Evolutionary conservation across 129 eudicot genomes (phyloP).

Genomic region (Flaveria trinervia): DNA sequence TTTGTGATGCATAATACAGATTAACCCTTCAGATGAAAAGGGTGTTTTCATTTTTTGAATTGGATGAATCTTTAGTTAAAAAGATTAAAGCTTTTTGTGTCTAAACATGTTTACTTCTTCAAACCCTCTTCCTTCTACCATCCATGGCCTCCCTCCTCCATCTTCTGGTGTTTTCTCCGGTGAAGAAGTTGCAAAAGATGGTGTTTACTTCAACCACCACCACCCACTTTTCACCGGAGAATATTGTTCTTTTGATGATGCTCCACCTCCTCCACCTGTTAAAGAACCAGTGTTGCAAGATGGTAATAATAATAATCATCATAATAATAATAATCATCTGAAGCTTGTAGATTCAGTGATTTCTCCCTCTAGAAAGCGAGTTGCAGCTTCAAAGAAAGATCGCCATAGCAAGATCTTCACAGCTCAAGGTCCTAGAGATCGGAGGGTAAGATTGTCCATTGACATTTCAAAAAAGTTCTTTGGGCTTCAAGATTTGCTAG

Average conservation of each 20-base stretch:
- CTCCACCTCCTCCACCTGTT: conserved; percentile 13
- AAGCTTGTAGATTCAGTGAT: conserved; percentile 25
- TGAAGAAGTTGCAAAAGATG: conserved; percentile 27
- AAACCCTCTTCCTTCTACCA: conserved; percentile 41
- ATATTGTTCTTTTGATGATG: conserved; percentile 30
- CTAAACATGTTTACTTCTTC: conserved; percentile 39
- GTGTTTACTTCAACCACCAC: conserved; percentile 35
- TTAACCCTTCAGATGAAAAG: conserved; percentile 2
- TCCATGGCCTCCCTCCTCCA: conserved; percentile 36
- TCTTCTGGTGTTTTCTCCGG: conserved; percentile 1
- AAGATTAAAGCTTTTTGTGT: not conserved
- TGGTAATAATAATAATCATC: not conserved
- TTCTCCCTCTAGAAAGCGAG: conserved; percentile 34
- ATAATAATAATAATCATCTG: not conserved
- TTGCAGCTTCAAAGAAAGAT: conserved; percentile 46
- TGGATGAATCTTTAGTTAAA: conserved; percentile 16
- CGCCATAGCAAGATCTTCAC: conserved; percentile 73
- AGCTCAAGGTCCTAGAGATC: conserved; percentile 81
- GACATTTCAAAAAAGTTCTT: conserved; percentile 80
- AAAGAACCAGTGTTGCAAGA: conserved; percentile 14
- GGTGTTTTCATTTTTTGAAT: not conserved
- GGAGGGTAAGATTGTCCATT: conserved; percentile 84
- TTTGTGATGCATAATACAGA: conserved; percentile 20
- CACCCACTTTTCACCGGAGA: conserved; percentile 22
- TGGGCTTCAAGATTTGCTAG: conserved; percentile 79